Evolutionary conservation across 2,329 filamentous ascomycete genomes (phyloP).

Genomic region (Stenocarpella maydis): DNA sequence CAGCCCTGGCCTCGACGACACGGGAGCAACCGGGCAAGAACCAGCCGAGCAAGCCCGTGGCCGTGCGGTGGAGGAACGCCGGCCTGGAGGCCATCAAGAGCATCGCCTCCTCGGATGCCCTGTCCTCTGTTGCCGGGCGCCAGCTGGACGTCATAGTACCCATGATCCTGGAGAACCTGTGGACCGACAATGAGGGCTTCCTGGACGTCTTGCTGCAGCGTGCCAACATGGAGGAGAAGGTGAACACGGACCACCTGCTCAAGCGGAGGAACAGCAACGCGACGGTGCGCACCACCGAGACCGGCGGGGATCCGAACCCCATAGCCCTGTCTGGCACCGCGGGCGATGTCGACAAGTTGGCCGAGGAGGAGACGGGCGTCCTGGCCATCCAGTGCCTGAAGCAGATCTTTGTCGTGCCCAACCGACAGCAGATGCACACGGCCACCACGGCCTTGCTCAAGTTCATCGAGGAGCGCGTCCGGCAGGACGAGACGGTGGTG

Average conservation of each 20-base stretch:
- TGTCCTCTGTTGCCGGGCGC: constrained; percentile 77
- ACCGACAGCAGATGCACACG: constrained; percentile 79
- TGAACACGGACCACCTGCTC: constrained; percentile 68
- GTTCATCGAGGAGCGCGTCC: constrained; percentile 73
- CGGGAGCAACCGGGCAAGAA: constrained; percentile 60
- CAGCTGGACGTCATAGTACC: constrained; percentile 84
- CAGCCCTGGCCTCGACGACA: constrained; percentile 78
- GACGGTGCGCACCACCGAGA: constrained; percentile 77
- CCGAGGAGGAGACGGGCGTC: constrained; percentile 87
- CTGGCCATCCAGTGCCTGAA: constrained; percentile 87
- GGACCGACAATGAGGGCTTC: constrained; percentile 75
- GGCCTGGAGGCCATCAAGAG: constrained; percentile 83
- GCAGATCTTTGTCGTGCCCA: constrained; percentile 84
- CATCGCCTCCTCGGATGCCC: constrained; percentile 79
- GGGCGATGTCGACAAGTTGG: constrained; percentile 86
- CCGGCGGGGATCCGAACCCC: constrained; percentile 68
- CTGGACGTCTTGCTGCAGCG: constrained; percentile 74
- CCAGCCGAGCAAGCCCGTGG: constrained; percentile 73
- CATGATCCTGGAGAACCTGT: constrained; percentile 86
- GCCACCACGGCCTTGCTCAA: constrained; percentile 78
- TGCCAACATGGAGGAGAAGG: constrained; percentile 72
- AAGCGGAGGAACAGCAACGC: constrained; percentile 80
- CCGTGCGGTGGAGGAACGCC: constrained; percentile 78
- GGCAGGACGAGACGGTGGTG: constrained; percentile 62
- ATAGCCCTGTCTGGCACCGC: constrained; percentile 82